Evolutionary conservation across 202 grass and related monocot genomes (phyloP), one percentile per base, ranked within the genome.

Genomic region (Brachypodium distachyon): DNA sequence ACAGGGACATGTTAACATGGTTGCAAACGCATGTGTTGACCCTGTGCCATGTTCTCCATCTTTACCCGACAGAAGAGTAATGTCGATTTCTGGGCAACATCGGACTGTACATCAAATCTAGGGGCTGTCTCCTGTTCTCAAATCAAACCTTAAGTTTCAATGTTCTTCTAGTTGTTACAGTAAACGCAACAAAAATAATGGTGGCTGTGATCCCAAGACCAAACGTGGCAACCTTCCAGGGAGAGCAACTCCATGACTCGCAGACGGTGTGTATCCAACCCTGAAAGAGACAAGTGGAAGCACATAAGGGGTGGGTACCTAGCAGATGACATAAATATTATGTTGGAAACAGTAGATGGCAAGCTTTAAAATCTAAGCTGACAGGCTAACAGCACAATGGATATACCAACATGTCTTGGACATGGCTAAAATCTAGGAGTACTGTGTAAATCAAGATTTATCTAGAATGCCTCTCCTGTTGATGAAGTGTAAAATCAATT

Each of bases 101-200:
- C 58, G 72, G 31, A 61, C 61, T 91, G 54, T 89, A 85, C 77
- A 94, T 75, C 48, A 87, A 91, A 76, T 86, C 67, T 52, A 51
- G 29, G 47, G 49, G 46, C 23, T 47, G 49, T 65, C 51, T 75
- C 52, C 31, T 83, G 28, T 60, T 22, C 12, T 61, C 41, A 62
- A 44, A 19, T 91, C 79, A 90, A 69, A 92, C 73, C 91, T 98
- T 94, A 60, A 98, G 85, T 87, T 94, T 97, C 37, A 70, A 88
- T 41, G 86, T 97, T 86, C 84, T 93, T 89, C 84, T 81, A 61
- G 72, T 73, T 9, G 67, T 80, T 94, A 90, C 81, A 89, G 74
- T 36, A 76, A 92, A 73, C 44, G 46, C 40, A 72, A 87, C 25
- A 59, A 88, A 71, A 81, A 70, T 21, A 71, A 80, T 40, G 25